Evolutionary conservation across 2,329 filamentous ascomycete genomes (phyloP).

Genomic region (Exophiala xenobiotica): DNA sequence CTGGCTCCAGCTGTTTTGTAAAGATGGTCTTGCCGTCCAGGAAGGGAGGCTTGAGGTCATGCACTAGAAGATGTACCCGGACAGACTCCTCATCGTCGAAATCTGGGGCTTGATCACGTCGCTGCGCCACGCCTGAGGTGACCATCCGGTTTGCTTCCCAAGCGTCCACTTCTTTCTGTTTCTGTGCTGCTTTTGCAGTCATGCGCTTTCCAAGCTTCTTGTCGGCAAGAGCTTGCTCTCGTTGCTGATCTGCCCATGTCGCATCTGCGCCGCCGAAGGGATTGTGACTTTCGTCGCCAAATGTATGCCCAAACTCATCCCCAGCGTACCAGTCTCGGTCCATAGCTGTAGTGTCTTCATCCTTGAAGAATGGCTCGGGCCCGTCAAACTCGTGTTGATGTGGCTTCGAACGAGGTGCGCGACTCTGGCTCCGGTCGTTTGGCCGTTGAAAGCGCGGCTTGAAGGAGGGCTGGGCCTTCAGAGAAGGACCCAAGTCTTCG

Average conservation of each 20-base stretch:
- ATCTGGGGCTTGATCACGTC: conserved; percentile 75
- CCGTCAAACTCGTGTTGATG: conserved; percentile 61
- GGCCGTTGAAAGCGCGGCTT: conserved; percentile 38
- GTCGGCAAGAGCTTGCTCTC: conserved; percentile 71
- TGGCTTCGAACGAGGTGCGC: conserved; percentile 31
- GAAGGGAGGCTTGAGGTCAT: conserved; percentile 92
- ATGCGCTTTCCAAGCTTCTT: conserved; percentile 73
- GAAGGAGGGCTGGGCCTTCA: conserved; percentile 41
- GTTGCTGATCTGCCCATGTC: conserved; percentile 71
- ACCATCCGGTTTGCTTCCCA: conserved; percentile 99
- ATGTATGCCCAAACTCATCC: conserved; percentile 79
- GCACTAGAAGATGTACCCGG: conserved; percentile 84
- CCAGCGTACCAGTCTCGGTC: conserved; percentile 93
- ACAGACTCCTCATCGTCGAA: conserved; percentile 92
- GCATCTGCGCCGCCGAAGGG: conserved; percentile 77
- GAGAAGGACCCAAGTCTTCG: conserved; percentile 39
- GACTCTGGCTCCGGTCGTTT: conserved; percentile 31
- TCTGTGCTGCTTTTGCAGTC: conserved; percentile 74
- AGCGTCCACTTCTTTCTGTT: conserved; percentile 91
- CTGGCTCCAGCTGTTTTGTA: conserved; percentile 93
- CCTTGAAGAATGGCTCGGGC: conserved; percentile 60
- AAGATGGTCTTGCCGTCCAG: conserved; percentile 93
- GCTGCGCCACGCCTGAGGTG: conserved; percentile 89
- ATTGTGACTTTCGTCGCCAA: conserved; percentile 90
- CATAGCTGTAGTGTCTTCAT: conserved; percentile 70